Conservation (phyloP, 1,284 basidiomycete species). For the Leccinum pachyderme region DNA sequence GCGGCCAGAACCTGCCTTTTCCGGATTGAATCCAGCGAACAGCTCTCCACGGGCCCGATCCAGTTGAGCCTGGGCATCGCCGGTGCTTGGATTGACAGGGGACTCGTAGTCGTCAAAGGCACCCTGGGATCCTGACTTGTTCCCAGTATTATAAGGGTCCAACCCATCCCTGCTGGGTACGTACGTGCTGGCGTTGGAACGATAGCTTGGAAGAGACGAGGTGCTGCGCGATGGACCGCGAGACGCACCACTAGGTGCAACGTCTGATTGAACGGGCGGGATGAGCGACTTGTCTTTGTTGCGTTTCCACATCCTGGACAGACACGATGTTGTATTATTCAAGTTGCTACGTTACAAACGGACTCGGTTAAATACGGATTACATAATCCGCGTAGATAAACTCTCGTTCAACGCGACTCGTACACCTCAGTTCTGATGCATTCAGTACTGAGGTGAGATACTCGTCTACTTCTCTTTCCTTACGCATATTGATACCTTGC, state of each 20-base stretch:
- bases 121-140: constrained; percentile 27
- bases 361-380: no score
- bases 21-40: constrained; percentile 68
- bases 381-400: no score
- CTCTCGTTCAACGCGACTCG: no score
- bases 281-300: constrained; percentile 55
- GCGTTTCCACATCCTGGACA: constrained; percentile 45
- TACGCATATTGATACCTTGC: no score
- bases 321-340: not conserved
- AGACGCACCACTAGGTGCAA: constrained; percentile 32
- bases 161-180: constrained; percentile 60
- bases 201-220: constrained; percentile 45
- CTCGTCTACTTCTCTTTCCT: no score
- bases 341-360: no score
- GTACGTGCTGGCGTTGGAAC: constrained; percentile 61
- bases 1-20: constrained; percentile 55
- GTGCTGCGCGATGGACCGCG: constrained; percentile 35
- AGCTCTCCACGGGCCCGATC: constrained; percentile 73
- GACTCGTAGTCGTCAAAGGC: constrained; percentile 20
- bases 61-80: constrained; percentile 49
- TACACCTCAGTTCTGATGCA: no score
- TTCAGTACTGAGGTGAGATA: no score
- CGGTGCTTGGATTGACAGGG: constrained; percentile 44
- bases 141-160: constrained; percentile 44
- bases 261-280: constrained; percentile 55